Base-by-base conservation (phyloP, 163 green algal genomes). In the Scenedesmus sp. region DNA sequence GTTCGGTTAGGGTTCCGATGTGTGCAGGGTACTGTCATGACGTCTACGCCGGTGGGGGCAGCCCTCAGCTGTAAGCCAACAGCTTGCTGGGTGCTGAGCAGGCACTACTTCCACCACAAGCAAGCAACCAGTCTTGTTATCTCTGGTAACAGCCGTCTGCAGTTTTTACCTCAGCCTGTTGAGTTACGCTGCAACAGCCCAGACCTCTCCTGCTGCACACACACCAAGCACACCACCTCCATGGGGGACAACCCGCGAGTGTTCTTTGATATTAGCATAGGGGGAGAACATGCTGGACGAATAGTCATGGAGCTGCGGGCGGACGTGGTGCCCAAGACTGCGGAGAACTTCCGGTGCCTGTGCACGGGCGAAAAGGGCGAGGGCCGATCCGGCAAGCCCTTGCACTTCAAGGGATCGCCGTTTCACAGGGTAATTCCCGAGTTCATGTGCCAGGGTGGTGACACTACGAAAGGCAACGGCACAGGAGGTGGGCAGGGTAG, bases 361-460 rank as follows among this genome's bases (percentile, higher is more conserved):
- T 92, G 83, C 92, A 99, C 96, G 0, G 97, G 97, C 15, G 97
- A 98, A 81, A 87, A 87, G 22, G 97, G 97, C 33, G 84, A 96
- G 0, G 95, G 96, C 20, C 4, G 37, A 42, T 93, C 89, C 30
- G 96, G 96, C 24, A 95, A 96, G 85, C 92, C 89, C 3, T 91
- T 99, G 42, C 93, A 96, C 90, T 99, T 96, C 94, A 99, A 99
- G 87, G 96, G 96, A 30, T 97, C 85, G 53, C 93, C 93, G 35
- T 99, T 99, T 92, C 98, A 99, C 89, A 94, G 98, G 18, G 95
- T 99, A 61, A 99, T 99, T 89, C 95, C 93, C 2, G 93, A 96
- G 35, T 98, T 97, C 79, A 97, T 97, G 96, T 95, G 93, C 59
- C 95, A 98, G 93, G 97, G 95, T 15, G 97, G 97, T 33, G 96